A percentile compares a stretch with the other conserved stretches of the same genome.
These are phyloP conservation scores for Vickermania ingenoplastis DNA, from an alignment of 208 protist genomes.

Conservation along the genomic window DNA sequence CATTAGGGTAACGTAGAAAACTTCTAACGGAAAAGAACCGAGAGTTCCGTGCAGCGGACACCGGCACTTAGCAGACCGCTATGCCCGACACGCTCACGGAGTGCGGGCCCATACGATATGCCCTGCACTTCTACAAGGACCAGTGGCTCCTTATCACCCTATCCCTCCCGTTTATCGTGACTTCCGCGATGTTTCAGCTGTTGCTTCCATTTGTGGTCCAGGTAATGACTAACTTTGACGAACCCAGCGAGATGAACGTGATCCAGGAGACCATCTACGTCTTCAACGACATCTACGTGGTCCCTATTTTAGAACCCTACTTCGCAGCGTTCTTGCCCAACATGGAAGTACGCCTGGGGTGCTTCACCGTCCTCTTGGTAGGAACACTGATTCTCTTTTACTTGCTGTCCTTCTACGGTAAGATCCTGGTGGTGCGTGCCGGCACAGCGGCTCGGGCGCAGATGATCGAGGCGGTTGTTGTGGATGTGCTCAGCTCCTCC, in stretches of 20 bases:
- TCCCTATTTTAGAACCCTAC: neutral
- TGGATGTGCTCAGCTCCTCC: neutral
- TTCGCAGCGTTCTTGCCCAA: neutral
- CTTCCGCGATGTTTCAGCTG: neutral
- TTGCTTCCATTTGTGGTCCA: neutral
- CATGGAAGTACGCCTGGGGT: neutral
- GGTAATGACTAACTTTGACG: neutral
- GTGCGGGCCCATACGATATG: neutral
- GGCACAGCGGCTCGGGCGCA: neutral
- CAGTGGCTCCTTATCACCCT: neutral
- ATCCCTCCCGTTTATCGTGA: neutral
- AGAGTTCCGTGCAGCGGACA: no score
- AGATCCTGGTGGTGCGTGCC: neutral
- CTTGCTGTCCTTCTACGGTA: neutral
- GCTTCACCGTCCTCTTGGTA: neutral
- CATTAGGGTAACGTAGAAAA: no score
- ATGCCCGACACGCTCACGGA: neutral
- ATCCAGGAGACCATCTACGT: neutral
- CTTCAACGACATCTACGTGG: neutral
- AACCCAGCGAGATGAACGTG: neutral
- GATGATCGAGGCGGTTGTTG: neutral
- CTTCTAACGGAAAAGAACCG: no score
- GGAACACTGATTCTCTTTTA: neutral
- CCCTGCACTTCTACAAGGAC: neutral
- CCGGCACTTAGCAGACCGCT: no score